phyloP scores from a whole-genome alignment of 306 rosid species.

The Cicer arietinum region DNA sequence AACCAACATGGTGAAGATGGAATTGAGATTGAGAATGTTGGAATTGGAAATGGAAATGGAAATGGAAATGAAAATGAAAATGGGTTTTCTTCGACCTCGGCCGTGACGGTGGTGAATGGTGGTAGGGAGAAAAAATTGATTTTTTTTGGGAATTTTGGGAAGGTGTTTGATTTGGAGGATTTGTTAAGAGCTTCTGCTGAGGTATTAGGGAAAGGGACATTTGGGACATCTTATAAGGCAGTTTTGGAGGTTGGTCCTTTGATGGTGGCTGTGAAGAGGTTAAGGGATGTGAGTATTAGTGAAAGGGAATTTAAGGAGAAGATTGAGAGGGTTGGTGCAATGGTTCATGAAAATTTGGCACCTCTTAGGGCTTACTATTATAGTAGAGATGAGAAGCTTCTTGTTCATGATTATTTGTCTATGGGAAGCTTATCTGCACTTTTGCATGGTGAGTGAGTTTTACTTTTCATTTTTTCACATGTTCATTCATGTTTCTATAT shows the following conservation, averaged over 20 bases:
- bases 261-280: slow-evolving; percentile 70
- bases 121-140: slow-evolving; percentile 57
- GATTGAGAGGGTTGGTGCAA: slow-evolving; percentile 64
- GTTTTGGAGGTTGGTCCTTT: slow-evolving; percentile 64
- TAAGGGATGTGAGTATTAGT: slow-evolving; percentile 62
- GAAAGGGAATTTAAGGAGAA: slow-evolving; percentile 69
- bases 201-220: slow-evolving; percentile 76
- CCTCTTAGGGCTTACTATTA: slow-evolving; percentile 76
- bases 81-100: slow-evolving; percentile 48
- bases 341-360: slow-evolving; percentile 70
- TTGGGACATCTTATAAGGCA: slow-evolving; percentile 72
- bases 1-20: slow-evolving; percentile 35
- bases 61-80: slow-evolving; percentile 4
- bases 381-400: slow-evolving; percentile 73
- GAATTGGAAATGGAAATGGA: slow-evolving; percentile 43
- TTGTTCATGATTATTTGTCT: slow-evolving; percentile 73
- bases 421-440: slow-evolving; percentile 80
- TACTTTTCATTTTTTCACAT: slow-evolving; percentile 18
- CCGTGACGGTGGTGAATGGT: slow-evolving; percentile 34
- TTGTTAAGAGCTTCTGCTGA: slow-evolving; percentile 79
- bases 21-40: slow-evolving; percentile 54
- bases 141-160: slow-evolving; percentile 56
- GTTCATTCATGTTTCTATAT: background rate
- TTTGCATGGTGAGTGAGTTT: slow-evolving; percentile 58
- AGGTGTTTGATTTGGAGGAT: slow-evolving; percentile 71